Evolutionary conservation across 129 eudicot species (phyloP).

Genomic region (Daucus carota): DH1_v3.0 NC_030382.2:47729001-47729500

Average conservation of each 20-base stretch:
- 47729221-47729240: neutral
- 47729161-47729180: too few relatives aligned
- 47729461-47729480: neutral
- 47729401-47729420: neutral
- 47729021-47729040: too few relatives aligned
- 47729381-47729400: neutral
- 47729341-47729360: slow-evolving; percentile 11
- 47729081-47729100: too few relatives aligned
- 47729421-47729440: neutral
- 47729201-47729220: neutral
- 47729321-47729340: slow-evolving; percentile 2
- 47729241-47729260: slow-evolving; percentile 3
- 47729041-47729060: too few relatives aligned
- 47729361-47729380: slow-evolving; percentile 15
- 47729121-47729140: too few relatives aligned
- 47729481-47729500: neutral
- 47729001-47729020: too few relatives aligned
- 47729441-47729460: neutral
- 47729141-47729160: too few relatives aligned
- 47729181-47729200: neutral
- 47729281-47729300: neutral
- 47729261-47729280: slow-evolving; percentile 16
- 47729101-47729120: too few relatives aligned
- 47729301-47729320: slow-evolving; percentile 17
- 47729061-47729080: too few relatives aligned